Percentiles rank a stretch among this genome's conserved stretches.
Conservation (phyloP, 192 early-diverging fungal species). For the Spizellomyces punctatus region DNA sequence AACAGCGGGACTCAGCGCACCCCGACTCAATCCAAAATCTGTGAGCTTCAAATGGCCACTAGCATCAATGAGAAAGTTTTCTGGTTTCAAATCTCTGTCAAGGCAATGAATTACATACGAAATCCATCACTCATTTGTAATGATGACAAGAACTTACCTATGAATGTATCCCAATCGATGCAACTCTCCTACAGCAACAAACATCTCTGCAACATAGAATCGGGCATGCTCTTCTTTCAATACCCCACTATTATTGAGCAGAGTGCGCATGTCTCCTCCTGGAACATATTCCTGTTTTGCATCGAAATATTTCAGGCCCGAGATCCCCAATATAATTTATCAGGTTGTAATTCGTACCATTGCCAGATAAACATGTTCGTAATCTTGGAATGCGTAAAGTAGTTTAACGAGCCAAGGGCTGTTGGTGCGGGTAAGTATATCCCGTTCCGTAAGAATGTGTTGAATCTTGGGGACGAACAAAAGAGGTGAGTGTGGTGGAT, state of each 20-base stretch:
- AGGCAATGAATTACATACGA: conserved; percentile 5
- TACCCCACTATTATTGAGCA: conserved; percentile 72
- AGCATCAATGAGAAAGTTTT: conserved; percentile 59
- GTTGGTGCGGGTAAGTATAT: conserved; percentile 69
- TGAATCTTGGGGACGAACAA: conserved; percentile 39
- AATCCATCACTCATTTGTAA: conserved; percentile 9
- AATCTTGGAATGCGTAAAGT: conserved; percentile 87
- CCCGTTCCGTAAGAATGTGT: conserved; percentile 76
- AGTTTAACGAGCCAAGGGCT: conserved; percentile 88
- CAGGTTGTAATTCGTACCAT: conserved; percentile 57
- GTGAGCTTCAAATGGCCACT: conserved; percentile 76
- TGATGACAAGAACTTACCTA: conserved; percentile 41
- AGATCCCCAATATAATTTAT: neutral
- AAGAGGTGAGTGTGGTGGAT: neutral
- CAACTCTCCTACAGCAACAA: conserved; percentile 75
- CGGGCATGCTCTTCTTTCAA: conserved; percentile 75
- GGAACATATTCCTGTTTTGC: conserved; percentile 54
- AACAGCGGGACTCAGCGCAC: conserved; percentile 32
- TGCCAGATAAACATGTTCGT: conserved; percentile 69
- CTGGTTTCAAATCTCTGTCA: conserved; percentile 54
- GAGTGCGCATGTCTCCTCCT: conserved; percentile 78
- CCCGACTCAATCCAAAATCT: conserved; percentile 77
- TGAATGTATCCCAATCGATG: conserved; percentile 91
- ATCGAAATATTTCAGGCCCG: neutral
- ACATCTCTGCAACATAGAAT: conserved; percentile 90